Evolutionary conservation across 352 stramenopile genomes (phyloP).

Genomic region (Phytopythium ostracodes): DNA sequence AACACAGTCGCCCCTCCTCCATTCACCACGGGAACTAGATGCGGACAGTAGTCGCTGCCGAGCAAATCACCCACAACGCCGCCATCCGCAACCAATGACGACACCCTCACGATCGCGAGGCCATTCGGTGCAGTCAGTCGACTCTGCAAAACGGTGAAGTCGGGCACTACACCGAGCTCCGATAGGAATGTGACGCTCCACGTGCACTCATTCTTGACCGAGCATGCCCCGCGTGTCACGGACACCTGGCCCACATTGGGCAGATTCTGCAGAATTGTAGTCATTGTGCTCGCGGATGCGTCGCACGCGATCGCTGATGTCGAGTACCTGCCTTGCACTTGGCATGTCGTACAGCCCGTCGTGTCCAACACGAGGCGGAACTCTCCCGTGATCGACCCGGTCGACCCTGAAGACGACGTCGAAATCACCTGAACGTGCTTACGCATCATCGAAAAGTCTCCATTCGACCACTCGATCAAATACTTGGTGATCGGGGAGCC

Average conservation of each 20-base stretch:
- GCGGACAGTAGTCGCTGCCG: conserved; percentile 47
- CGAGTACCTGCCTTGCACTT: conserved; percentile 57
- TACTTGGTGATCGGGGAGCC: conserved; percentile 86
- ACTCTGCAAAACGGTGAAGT: conserved; percentile 40
- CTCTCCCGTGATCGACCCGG: conserved; percentile 36
- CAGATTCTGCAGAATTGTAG: conserved; percentile 88
- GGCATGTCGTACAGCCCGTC: conserved; percentile 64
- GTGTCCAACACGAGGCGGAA: conserved; percentile 88
- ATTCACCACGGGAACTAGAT: conserved; percentile 5
- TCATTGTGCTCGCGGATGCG: conserved; percentile 49
- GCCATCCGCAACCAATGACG: conserved; percentile 18
- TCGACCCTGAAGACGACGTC: conserved; percentile 34
- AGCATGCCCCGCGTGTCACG: conserved; percentile 47
- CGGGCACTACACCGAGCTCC: conserved; percentile 48
- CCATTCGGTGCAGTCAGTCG: conserved; percentile 39
- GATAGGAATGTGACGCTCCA: conserved; percentile 82
- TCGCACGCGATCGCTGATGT: conserved; percentile 79
- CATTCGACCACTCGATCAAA: conserved; percentile 92
- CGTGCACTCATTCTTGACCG: conserved; percentile 51
- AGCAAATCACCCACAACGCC: conserved; percentile 21
- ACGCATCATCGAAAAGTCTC: conserved; percentile 60
- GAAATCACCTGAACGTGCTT: conserved; percentile 62
- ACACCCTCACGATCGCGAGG: conserved; percentile 31
- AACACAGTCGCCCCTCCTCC: conserved; percentile 10
- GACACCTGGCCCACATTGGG: conserved; percentile 91